These are phyloP conservation scores for Cylindrodendrum hubeiense DNA, from an alignment of 2,329 filamentous ascomycete species.

Conservation along the genomic window DNA sequence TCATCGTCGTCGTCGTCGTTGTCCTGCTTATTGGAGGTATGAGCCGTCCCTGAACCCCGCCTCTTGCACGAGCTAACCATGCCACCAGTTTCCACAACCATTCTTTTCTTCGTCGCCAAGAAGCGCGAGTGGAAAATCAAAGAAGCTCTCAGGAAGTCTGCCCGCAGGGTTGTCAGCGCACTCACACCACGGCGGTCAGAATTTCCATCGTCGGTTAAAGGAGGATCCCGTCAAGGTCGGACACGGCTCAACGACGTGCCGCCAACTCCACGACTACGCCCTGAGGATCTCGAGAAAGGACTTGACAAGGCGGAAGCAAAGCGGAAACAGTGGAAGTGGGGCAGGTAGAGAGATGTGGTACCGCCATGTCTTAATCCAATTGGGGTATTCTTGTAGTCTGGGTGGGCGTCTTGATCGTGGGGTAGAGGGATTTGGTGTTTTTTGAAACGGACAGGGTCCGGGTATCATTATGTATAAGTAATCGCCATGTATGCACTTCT, in stretches of 20 bases:
- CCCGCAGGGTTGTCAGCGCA: conserved; percentile 70
- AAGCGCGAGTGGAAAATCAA: conserved; percentile 86
- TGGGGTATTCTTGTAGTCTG: background rate
- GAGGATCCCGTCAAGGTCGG: conserved; percentile 56
- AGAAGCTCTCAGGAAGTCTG: conserved; percentile 77
- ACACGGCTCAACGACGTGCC: conserved; percentile 67
- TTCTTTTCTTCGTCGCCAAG: conserved; percentile 85
- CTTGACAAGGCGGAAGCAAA: conserved; percentile 54
- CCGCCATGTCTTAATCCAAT: background rate
- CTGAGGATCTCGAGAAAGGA: conserved; percentile 72
- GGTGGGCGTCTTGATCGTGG: conserved; percentile 21
- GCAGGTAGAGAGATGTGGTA: conserved; percentile 26
- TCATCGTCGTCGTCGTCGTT: conserved; percentile 77
- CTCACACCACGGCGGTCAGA: conserved; percentile 72
- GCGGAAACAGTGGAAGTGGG: conserved; percentile 47
- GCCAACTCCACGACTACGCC: conserved; percentile 67
- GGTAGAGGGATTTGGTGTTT: conserved; percentile 32
- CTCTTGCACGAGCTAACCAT: conserved; percentile 27
- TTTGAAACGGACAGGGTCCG: conserved; percentile 44
- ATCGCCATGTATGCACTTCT: conserved; percentile 39
- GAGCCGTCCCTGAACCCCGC: conserved; percentile 40
- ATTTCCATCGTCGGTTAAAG: conserved; percentile 70
- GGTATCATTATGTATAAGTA: conserved; percentile 48
- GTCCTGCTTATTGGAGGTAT: conserved; percentile 78
- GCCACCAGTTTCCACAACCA: conserved; percentile 68